Percentiles rank a stretch among this genome's conserved stretches.
Conservation (phyloP, 2,329 filamentous ascomycete genomes). For the Fonsecaea erecta region DNA sequence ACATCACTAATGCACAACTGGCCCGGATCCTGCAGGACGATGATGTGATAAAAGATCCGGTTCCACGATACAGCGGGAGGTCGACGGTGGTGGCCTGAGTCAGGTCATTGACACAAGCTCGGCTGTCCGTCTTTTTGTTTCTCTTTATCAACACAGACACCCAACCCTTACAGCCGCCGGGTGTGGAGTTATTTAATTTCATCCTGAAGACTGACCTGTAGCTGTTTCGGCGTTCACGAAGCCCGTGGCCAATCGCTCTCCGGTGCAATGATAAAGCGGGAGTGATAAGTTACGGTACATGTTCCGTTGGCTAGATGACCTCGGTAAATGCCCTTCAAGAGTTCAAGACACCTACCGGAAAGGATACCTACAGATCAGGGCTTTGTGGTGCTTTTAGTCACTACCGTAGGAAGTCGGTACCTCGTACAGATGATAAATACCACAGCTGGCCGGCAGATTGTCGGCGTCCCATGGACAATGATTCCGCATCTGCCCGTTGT, state of each 20-base stretch:
- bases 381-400: background rate
- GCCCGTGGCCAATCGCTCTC: background rate
- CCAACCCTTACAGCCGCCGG: background rate
- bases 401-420: background rate
- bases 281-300: background rate
- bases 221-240: background rate
- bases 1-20: background rate
- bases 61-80: background rate
- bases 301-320: background rate
- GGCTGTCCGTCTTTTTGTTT: background rate
- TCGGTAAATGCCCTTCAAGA: slow-evolving; percentile 1
- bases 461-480: too few species aligned
- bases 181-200: background rate
- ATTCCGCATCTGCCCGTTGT: slow-evolving; percentile 17
- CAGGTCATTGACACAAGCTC: background rate
- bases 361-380: too few species aligned
- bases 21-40: slow-evolving; percentile 1
- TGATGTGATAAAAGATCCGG: slow-evolving; percentile 7
- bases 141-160: too few species aligned
- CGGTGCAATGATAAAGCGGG: background rate
- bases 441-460: slow-evolving; percentile 4
- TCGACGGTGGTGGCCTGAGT: slow-evolving; percentile 3
- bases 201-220: background rate
- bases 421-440: too few species aligned
- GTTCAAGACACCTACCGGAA: too few species aligned